These are phyloP conservation scores for Coemansia sp. DNA, from an alignment of 192 early-diverging fungal species.

Conservation along the genomic window DNA sequence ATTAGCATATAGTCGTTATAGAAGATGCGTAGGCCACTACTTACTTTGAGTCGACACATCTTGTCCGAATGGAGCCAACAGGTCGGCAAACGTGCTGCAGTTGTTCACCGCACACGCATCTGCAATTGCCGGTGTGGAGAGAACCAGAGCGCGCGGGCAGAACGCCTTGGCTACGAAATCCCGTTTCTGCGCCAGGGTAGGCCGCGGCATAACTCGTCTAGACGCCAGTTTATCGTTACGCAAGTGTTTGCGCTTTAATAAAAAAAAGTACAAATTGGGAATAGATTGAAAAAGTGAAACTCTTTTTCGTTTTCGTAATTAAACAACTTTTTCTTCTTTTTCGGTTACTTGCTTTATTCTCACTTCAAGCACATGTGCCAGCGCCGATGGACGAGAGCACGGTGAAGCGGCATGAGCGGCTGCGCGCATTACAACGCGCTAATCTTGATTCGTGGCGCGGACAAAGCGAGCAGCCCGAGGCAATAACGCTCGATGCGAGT, in stretches of 20 bases:
- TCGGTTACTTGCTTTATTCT: background rate
- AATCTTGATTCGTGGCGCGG: conserved; percentile 44
- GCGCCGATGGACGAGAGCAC: conserved; percentile 43
- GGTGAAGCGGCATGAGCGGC: conserved; percentile 49
- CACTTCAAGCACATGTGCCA: conserved; percentile 27
- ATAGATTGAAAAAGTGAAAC: background rate
- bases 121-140: conserved; percentile 24
- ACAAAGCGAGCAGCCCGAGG: conserved; percentile 17
- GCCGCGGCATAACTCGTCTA: conserved; percentile 48
- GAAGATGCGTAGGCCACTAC: background rate
- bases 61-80: conserved; percentile 51
- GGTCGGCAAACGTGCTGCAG: conserved; percentile 43
- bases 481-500: conserved; percentile 74
- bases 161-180: conserved; percentile 52
- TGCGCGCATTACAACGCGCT: conserved; percentile 34
- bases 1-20: background rate
- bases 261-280: background rate
- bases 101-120: conserved; percentile 35
- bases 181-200: conserved; percentile 41
- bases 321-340: background rate
- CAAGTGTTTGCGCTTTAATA: background rate
- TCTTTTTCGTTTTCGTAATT: background rate
- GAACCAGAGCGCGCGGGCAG: conserved; percentile 50
- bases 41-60: conserved; percentile 54
- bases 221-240: conserved; percentile 33